Evolutionary conservation across 1,284 basidiomycete genomes (phyloP).

Genomic region (Laetiporus sulphureus): DNA sequence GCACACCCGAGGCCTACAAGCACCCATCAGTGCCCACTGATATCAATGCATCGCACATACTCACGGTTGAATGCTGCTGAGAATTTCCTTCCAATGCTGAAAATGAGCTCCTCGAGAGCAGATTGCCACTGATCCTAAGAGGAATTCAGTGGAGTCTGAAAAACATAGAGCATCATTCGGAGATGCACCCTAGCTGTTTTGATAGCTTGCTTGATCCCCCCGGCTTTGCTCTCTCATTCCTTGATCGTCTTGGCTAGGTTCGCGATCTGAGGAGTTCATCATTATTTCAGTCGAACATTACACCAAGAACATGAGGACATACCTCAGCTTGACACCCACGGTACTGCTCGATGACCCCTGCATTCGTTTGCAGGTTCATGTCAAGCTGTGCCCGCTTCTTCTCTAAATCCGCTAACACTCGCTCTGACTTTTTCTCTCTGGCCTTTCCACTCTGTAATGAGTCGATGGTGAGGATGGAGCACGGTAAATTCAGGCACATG

Average conservation of each 20-base stretch:
- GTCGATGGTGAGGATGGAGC: neutral
- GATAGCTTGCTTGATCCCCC: conserved; percentile 52
- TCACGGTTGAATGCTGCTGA: conserved; percentile 85
- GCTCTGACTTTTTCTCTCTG: conserved; percentile 43
- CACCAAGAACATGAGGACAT: conserved; percentile 6
- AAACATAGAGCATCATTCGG: neutral
- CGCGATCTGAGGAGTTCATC: conserved; percentile 67
- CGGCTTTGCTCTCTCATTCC: conserved; percentile 42
- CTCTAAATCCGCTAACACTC: conserved; percentile 54
- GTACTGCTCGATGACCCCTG: conserved; percentile 74
- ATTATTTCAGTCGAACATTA: no score
- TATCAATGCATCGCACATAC: conserved; percentile 22
- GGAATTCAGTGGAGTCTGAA: neutral
- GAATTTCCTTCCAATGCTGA: conserved; percentile 80
- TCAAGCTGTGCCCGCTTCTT: conserved; percentile 63
- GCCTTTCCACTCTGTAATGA: conserved; percentile 27
- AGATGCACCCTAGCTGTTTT: conserved; percentile 56
- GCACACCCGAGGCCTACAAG: conserved; percentile 79
- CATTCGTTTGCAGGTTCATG: conserved; percentile 67
- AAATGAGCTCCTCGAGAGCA: conserved; percentile 69
- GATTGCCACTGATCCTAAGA: conserved; percentile 86
- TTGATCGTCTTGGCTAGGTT: conserved; percentile 48
- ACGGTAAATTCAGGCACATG: conserved; percentile 17
- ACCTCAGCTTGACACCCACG: conserved; percentile 68
- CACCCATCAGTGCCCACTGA: neutral